A percentile compares a stretch with the other conserved stretches of the same genome.
These are phyloP conservation scores for Aphanomyces astaci DNA, from an alignment of 352 stramenopile species.

Conservation along the genomic window DNA sequence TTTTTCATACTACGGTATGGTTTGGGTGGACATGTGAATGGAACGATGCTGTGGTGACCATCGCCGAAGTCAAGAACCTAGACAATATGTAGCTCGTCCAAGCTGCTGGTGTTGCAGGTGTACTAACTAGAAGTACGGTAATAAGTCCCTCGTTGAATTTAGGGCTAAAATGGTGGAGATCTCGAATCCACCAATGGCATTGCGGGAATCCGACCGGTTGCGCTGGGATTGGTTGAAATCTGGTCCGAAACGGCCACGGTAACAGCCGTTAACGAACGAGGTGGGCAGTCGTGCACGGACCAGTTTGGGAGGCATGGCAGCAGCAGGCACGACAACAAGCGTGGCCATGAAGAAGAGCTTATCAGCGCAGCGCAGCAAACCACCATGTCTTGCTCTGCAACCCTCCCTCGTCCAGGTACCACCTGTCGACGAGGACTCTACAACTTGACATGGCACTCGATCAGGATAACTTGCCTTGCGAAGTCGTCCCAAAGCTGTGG, in stretches of 20 bases:
- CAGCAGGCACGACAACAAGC: background rate
- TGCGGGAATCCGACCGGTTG: background rate
- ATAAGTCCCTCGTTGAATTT: too few species aligned
- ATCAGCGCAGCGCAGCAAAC: background rate
- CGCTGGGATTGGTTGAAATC: background rate
- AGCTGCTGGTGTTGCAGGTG: too few species aligned
- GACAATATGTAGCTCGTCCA: too few species aligned
- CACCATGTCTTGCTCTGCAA: constrained; percentile 5
- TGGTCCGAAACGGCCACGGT: background rate
- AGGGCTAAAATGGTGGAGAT: background rate
- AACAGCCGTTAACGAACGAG: background rate
- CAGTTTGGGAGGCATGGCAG: too few species aligned
- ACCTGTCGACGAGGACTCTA: background rate
- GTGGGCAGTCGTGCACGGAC: background rate
- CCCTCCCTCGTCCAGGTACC: constrained; percentile 16
- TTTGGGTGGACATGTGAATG: too few species aligned
- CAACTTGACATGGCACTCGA: background rate
- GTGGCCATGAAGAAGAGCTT: background rate
- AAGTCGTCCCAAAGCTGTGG: constrained; percentile 61
- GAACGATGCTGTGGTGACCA: too few species aligned
- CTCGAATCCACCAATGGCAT: background rate
- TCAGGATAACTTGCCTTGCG: constrained; percentile 76
- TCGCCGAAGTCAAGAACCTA: too few species aligned
- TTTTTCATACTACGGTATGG: too few species aligned
- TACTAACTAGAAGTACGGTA: too few species aligned